A percentile compares a stretch with the other conserved stretches of the same genome.
These are phyloP conservation scores for Triticum dicoccoides DNA, from an alignment of 176 grass and related monocot genomes.

Conservation along the genomic window DNA sequence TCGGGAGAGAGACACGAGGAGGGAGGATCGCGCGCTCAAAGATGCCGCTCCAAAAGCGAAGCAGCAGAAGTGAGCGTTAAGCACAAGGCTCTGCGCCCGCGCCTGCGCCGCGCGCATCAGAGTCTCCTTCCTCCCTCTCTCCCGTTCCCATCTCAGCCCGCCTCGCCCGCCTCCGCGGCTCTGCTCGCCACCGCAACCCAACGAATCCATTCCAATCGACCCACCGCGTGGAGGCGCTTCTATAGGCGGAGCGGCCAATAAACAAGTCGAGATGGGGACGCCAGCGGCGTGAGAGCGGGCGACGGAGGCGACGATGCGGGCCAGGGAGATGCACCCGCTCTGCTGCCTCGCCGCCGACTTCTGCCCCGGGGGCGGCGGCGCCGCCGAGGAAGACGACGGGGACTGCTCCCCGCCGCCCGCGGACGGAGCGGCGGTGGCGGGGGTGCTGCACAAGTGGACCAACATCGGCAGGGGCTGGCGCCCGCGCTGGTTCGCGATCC, in stretches of 20 bases:
- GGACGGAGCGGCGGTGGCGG: slow-evolving; percentile 40
- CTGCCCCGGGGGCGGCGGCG: slow-evolving; percentile 31
- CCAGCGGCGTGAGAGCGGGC: background rate
- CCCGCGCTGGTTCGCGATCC: slow-evolving; percentile 80
- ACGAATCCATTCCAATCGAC: background rate
- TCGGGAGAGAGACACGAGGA: background rate
- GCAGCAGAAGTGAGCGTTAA: slow-evolving; percentile 23
- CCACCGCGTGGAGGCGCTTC: slow-evolving; percentile 17
- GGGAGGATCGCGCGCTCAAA: background rate
- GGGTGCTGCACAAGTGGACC: slow-evolving; percentile 91
- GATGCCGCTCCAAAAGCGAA: slow-evolving; percentile 5
- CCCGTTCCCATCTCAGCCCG: background rate
- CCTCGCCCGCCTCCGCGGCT: background rate
- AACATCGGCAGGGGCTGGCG: slow-evolving; percentile 92
- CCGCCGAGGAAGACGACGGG: background rate
- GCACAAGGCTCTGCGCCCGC: slow-evolving; percentile 19
- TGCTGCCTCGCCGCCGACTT: slow-evolving; percentile 79
- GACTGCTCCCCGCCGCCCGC: background rate
- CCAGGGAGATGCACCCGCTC: slow-evolving; percentile 85
- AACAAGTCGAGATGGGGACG: background rate
- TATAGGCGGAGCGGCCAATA: background rate
- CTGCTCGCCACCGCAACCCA: background rate
- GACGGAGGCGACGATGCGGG: slow-evolving; percentile 35
- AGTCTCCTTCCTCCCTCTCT: background rate
- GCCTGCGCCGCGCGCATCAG: background rate